These are phyloP conservation scores for Chaetomium globosum DNA, from an alignment of 2,329 filamentous ascomycete species.

Conservation along the genomic window DNA sequence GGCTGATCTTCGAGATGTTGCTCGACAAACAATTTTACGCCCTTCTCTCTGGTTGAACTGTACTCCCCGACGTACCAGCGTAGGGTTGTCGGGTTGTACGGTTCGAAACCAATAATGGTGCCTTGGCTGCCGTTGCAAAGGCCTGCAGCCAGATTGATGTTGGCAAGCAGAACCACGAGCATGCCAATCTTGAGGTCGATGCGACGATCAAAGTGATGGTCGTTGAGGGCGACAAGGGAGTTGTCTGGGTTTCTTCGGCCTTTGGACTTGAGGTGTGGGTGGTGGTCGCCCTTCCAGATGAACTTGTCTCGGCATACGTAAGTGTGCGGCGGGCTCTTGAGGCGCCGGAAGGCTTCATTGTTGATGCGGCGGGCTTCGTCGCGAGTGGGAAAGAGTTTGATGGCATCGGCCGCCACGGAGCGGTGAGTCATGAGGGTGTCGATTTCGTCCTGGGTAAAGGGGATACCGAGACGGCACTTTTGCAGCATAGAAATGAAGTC, in stretches of 20 bases:
- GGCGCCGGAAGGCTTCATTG: constrained; percentile 31
- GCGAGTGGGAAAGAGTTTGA: constrained; percentile 50
- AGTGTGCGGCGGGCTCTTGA: constrained; percentile 38
- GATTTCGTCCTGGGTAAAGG: constrained; percentile 44
- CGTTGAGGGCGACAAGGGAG: constrained; percentile 43
- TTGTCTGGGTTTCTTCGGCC: constrained; percentile 34
- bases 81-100: constrained; percentile 38
- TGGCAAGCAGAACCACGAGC: constrained; percentile 56
- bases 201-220: constrained; percentile 51
- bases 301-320: constrained; percentile 49
- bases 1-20: constrained; percentile 19
- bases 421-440: constrained; percentile 51
- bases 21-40: constrained; percentile 47
- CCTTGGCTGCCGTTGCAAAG: constrained; percentile 55
- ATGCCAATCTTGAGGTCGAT: constrained; percentile 54
- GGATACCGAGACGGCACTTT: constrained; percentile 54
- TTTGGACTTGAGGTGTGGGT: constrained; percentile 39
- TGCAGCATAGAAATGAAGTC: constrained; percentile 59
- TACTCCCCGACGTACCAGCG: constrained; percentile 44
- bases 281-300: constrained; percentile 39
- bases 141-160: constrained; percentile 47
- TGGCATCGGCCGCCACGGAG: constrained; percentile 47
- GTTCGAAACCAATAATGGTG: constrained; percentile 49
- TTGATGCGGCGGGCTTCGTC: constrained; percentile 46
- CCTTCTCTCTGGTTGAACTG: constrained; percentile 42